Conservation (phyloP, 495 filamentous ascomycete genomes). For the Lindgomyces ingoldianus region DNA sequence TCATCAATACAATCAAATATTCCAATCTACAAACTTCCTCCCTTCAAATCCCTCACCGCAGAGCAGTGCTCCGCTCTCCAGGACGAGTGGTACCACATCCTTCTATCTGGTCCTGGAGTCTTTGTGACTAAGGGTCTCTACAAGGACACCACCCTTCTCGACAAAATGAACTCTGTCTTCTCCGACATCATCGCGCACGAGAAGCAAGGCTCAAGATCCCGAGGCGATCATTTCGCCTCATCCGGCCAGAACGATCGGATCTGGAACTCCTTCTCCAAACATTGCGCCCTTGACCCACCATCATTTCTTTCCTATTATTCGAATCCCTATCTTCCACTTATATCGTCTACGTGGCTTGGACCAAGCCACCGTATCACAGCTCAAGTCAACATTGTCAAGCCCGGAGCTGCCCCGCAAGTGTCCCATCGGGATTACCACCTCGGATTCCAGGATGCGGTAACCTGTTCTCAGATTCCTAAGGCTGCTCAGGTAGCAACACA, state of each 20-base stretch:
- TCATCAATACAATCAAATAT: constrained; percentile 49
- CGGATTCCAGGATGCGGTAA: constrained; percentile 51
- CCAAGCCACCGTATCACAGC: constrained; percentile 56
- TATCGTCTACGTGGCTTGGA: constrained; percentile 55
- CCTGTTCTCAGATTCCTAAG: constrained; percentile 46
- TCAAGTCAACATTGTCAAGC: constrained; percentile 59
- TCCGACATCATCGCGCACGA: constrained; percentile 51
- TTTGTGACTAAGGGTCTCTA: constrained; percentile 55
- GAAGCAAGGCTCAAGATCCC: constrained; percentile 24
- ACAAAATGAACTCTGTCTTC: constrained; percentile 49
- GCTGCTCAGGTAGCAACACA: constrained; percentile 51
- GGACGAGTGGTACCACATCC: constrained; percentile 59
- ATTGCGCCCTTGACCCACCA: constrained; percentile 49
- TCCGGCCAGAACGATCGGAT: constrained; percentile 55
- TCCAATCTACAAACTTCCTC: constrained; percentile 54
- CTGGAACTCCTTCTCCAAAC: constrained; percentile 62
- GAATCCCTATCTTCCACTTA: constrained; percentile 54
- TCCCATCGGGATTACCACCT: constrained; percentile 62
- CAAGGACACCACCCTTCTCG: constrained; percentile 40
- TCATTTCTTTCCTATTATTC: constrained; percentile 57
- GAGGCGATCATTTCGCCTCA: constrained; percentile 59
- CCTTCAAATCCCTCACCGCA: constrained; percentile 36
- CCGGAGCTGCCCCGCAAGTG: constrained; percentile 54
- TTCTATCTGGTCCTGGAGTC: constrained; percentile 55
- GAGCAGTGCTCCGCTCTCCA: constrained; percentile 45